Conservation (phyloP, 2,329 filamentous ascomycete genomes). For the Alternaria panax region DNA sequence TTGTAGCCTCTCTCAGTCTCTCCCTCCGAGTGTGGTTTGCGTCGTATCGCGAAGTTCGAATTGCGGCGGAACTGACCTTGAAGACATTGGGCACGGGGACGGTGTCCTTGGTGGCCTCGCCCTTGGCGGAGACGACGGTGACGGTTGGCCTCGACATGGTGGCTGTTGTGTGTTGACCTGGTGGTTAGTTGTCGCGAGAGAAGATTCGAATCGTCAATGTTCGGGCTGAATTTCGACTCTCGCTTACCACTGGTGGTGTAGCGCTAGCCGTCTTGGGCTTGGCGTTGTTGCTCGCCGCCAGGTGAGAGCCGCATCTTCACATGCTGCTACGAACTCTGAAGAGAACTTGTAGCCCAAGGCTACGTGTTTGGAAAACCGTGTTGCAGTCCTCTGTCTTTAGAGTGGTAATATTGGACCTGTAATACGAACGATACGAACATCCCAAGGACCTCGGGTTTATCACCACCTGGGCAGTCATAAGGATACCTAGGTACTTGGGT, state of each 20-base stretch:
- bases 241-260: neutral
- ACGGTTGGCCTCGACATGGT: slow-evolving; percentile 91
- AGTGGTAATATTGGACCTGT: too few species aligned
- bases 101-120: slow-evolving; percentile 86
- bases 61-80: slow-evolving; percentile 58
- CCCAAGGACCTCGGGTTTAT: too few species aligned
- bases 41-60: slow-evolving; percentile 21
- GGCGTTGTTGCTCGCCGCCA: neutral
- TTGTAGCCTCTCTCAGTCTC: slow-evolving; percentile 11
- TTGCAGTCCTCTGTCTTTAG: too few species aligned
- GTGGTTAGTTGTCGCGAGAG: slow-evolving; percentile 39
- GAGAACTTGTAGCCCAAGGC: neutral
- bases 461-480: too few species aligned
- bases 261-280: neutral
- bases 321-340: neutral
- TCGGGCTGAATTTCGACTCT: slow-evolving; percentile 9
- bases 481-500: too few species aligned
- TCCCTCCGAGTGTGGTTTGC: slow-evolving; percentile 8
- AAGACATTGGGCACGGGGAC: slow-evolving; percentile 96
- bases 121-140: slow-evolving; percentile 95
- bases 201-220: slow-evolving; percentile 14
- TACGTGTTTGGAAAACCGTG: neutral
- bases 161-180: slow-evolving; percentile 36
- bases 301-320: neutral
- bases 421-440: too few species aligned